These are phyloP conservation scores for Triangularia setosa DNA, from an alignment of 2,329 filamentous ascomycete species.

Conservation along the genomic window DNA sequence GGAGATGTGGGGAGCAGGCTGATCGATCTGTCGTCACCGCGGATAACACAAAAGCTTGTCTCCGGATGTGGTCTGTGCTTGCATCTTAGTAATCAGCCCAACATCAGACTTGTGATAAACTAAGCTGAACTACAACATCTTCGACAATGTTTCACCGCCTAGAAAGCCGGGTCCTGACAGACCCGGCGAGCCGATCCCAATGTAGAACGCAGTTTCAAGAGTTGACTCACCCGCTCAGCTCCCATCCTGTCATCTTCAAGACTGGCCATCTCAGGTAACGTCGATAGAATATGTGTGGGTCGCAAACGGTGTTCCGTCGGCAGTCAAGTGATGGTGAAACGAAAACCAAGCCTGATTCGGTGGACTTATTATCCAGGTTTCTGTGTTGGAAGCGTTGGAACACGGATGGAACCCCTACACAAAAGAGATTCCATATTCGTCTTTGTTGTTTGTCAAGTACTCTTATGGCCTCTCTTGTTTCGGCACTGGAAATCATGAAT, in stretches of 20 bases:
- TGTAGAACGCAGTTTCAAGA: not conserved
- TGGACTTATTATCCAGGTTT: not conserved
- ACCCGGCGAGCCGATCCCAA: too few species aligned
- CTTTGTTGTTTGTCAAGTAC: not conserved
- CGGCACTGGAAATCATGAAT: not conserved
- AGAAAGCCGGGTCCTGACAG: too few species aligned
- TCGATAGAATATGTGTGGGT: not conserved
- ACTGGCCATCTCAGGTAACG: not conserved
- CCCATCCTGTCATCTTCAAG: not conserved
- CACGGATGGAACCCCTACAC: not conserved
- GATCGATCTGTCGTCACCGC: slow-evolving; percentile 1
- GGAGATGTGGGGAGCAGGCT: not conserved
- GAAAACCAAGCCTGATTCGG: not conserved
- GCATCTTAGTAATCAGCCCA: not conserved
- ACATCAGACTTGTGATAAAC: not conserved
- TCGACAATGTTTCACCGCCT: not conserved
- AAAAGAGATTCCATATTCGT: not conserved
- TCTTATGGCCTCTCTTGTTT: not conserved
- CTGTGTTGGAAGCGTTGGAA: not conserved
- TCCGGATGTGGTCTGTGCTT: not conserved
- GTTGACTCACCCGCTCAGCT: not conserved
- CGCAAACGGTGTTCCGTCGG: not conserved
- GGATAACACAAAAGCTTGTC: slow-evolving; percentile 2
- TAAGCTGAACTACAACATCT: not conserved
- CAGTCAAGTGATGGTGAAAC: not conserved